A percentile compares a stretch with the other conserved stretches of the same genome.
Conservation (phyloP, 1,139 yeast genomes). For the Kluyveromyces sp. region DNA sequence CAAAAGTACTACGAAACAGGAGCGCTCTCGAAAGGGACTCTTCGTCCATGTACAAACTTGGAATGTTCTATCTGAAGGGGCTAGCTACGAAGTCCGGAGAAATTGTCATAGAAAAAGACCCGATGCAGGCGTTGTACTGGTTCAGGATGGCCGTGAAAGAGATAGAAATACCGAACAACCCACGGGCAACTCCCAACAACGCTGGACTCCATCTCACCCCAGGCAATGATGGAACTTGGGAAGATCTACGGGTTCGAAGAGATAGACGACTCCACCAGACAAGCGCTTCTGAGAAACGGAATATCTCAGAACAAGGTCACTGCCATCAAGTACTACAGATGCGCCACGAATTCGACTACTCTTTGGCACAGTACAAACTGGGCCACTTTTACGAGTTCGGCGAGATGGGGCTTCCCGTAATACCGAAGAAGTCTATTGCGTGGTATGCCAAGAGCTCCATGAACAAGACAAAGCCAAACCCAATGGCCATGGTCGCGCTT, state of each 20-base stretch:
- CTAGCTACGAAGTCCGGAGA: slow-evolving; percentile 16
- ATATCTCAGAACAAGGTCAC: slow-evolving; percentile 39
- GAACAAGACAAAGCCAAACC: slow-evolving; percentile 49
- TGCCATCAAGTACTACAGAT: slow-evolving; percentile 59
- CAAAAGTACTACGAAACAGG: slow-evolving; percentile 48
- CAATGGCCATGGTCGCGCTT: slow-evolving; percentile 83
- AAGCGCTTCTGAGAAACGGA: slow-evolving; percentile 14
- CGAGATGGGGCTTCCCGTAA: slow-evolving; percentile 55
- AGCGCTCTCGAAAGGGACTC: slow-evolving; percentile 51
- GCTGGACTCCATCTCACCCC: slow-evolving; percentile 31
- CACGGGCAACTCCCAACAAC: slow-evolving; percentile 1
- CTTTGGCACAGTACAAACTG: slow-evolving; percentile 77
- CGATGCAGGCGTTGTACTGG: slow-evolving; percentile 47
- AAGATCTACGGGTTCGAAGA: slow-evolving; percentile 58
- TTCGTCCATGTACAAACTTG: slow-evolving; percentile 55
- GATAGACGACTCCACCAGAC: slow-evolving; percentile 13
- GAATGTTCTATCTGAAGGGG: slow-evolving; percentile 54
- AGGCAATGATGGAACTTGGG: slow-evolving; percentile 60
- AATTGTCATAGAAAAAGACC: slow-evolving; percentile 36
- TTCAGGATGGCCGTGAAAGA: slow-evolving; percentile 44
- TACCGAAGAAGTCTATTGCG: slow-evolving; percentile 70
- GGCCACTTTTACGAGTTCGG: slow-evolving; percentile 89
- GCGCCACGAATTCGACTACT: slow-evolving; percentile 65
- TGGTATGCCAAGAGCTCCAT: slow-evolving; percentile 82
- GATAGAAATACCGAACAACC: slow-evolving; percentile 3